Percentiles rank a stretch among this genome's conserved stretches.
phyloP scores from a whole-genome alignment of 495 filamentous ascomycete species.

The Trichoderma asperelloides region DNA sequence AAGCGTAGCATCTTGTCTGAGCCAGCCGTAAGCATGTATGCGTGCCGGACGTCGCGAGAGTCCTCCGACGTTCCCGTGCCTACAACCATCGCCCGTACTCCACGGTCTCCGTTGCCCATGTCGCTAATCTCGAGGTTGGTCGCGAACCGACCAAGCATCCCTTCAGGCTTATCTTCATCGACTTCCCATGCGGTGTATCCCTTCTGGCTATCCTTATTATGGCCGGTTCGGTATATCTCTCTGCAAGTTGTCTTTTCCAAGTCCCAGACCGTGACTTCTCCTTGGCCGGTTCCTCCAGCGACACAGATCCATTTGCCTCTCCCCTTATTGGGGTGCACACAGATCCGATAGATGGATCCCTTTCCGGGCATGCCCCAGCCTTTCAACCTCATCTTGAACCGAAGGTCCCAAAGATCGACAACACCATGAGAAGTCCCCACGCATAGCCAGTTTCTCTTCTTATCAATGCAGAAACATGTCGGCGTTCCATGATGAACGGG shows the following conservation, averaged over 20 bases:
- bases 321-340: conserved; percentile 67
- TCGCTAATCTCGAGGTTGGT: conserved; percentile 53
- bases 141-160: conserved; percentile 83
- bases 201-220: conserved; percentile 45
- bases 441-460: conserved; percentile 78
- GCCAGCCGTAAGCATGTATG: conserved; percentile 78
- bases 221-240: conserved; percentile 71
- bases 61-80: conserved; percentile 48
- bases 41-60: conserved; percentile 47
- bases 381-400: conserved; percentile 79
- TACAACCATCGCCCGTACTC: conserved; percentile 51
- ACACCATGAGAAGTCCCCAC: conserved; percentile 90
- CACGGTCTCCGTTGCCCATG: conserved; percentile 40
- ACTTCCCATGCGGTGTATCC: conserved; percentile 82
- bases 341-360: conserved; percentile 69
- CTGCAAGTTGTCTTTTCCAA: conserved; percentile 81
- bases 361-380: conserved; percentile 83
- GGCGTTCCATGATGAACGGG: conserved; percentile 90
- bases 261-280: conserved; percentile 96
- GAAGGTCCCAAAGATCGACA: conserved; percentile 90
- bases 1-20: conserved; percentile 86
- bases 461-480: conserved; percentile 84
- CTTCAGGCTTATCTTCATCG: conserved; percentile 80
- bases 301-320: conserved; percentile 76
- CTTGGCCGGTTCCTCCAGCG: conserved; percentile 76